Conservation (phyloP, 1,139 yeast species). For the Taphrina confusa region DNA sequence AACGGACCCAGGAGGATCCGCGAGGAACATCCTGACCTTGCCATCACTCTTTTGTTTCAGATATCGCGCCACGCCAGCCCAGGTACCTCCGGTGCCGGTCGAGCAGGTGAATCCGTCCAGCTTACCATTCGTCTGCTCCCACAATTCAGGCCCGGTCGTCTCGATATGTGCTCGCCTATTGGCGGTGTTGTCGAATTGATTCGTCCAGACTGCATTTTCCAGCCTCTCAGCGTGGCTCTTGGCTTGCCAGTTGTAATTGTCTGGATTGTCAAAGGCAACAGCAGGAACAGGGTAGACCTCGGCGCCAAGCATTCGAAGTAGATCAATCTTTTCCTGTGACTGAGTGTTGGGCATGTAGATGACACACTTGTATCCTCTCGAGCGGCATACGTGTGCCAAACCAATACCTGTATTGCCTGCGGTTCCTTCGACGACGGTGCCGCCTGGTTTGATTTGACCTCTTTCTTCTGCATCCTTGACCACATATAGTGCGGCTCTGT, state of each 20-base stretch:
- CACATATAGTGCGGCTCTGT: constrained; percentile 80
- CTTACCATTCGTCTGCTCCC: constrained; percentile 81
- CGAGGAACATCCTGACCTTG: constrained; percentile 62
- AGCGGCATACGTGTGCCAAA: constrained; percentile 80
- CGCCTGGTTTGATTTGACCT: constrained; percentile 69
- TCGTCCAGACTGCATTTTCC: constrained; percentile 85
- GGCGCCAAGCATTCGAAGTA: constrained; percentile 73
- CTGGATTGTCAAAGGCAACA: constrained; percentile 74
- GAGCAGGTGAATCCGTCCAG: constrained; percentile 85
- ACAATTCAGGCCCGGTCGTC: constrained; percentile 90
- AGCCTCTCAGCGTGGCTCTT: constrained; percentile 73
- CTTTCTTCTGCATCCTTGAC: constrained; percentile 74
- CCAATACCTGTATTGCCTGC: constrained; percentile 90
- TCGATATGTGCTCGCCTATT: constrained; percentile 88
- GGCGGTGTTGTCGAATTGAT: constrained; percentile 83
- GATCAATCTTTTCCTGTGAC: constrained; percentile 68
- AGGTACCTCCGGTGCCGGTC: constrained; percentile 89
- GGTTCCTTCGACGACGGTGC: constrained; percentile 69
- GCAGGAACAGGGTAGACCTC: constrained; percentile 91
- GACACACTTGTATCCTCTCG: constrained; percentile 79
- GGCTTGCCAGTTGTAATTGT: constrained; percentile 61
- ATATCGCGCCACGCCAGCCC: constrained; percentile 78
- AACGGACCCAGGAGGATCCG: constrained; percentile 93
- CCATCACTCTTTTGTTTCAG: constrained; percentile 66
- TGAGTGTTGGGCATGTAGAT: constrained; percentile 91